These are phyloP conservation scores for Alternaria viburni DNA, from an alignment of 2,329 filamentous ascomycete genomes.

Conservation along the genomic window DNA sequence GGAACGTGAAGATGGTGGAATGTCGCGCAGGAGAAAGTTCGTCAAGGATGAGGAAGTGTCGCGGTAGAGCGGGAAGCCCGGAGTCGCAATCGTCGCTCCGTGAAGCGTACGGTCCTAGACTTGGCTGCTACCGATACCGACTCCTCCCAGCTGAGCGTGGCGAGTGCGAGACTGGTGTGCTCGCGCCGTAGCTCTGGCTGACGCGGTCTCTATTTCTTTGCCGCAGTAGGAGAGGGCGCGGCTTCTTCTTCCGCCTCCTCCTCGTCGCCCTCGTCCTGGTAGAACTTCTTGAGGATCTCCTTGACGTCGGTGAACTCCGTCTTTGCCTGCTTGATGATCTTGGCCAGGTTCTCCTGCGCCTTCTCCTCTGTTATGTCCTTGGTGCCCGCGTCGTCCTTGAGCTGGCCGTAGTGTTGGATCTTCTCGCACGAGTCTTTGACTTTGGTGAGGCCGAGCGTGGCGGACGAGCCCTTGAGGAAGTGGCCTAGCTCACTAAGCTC, in stretches of 20 bases:
- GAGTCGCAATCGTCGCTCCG: slow-evolving; percentile 3
- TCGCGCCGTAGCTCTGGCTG: slow-evolving; percentile 11
- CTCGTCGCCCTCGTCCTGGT: slow-evolving; percentile 55
- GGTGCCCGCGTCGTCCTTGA: slow-evolving; percentile 78
- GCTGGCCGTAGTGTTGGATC: slow-evolving; percentile 90
- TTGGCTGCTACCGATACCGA: background rate
- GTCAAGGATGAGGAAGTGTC: slow-evolving; percentile 5
- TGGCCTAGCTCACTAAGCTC: slow-evolving; percentile 85
- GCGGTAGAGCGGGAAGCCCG: slow-evolving; percentile 1
- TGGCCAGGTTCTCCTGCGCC: slow-evolving; percentile 70
- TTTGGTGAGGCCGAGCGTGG: slow-evolving; percentile 87
- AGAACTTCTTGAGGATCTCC: slow-evolving; percentile 73
- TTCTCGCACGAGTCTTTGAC: slow-evolving; percentile 94
- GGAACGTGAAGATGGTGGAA: slow-evolving; percentile 1
- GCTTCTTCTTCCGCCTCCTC: slow-evolving; percentile 48
- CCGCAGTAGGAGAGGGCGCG: background rate
- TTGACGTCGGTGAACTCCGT: slow-evolving; percentile 78
- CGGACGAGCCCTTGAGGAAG: slow-evolving; percentile 96
- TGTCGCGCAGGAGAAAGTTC: slow-evolving; percentile 9
- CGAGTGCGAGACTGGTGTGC: slow-evolving; percentile 14
- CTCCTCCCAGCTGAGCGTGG: slow-evolving; percentile 4
- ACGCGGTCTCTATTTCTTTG: background rate
- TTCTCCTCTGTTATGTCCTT: slow-evolving; percentile 69
- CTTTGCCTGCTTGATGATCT: slow-evolving; percentile 75
- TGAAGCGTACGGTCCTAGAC: slow-evolving; percentile 1